phyloP scores from a whole-genome alignment of 257 asterid species.

The Nicotiana obtusifolia region DNA sequence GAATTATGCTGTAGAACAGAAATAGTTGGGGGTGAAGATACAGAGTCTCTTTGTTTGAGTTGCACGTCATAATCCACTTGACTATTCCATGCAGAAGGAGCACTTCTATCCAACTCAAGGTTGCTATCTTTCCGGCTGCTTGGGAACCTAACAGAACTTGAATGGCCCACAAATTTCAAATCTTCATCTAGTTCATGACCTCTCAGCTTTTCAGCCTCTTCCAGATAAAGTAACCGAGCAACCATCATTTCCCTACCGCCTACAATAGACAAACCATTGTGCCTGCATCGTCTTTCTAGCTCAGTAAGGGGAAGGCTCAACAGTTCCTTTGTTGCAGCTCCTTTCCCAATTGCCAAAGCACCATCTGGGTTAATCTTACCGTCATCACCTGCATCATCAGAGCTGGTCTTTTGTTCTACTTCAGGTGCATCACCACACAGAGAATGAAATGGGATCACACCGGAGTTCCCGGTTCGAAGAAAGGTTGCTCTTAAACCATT shows the following conservation, averaged over 20 bases:
- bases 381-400: slow-evolving; percentile 40
- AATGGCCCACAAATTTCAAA: slow-evolving; percentile 50
- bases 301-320: slow-evolving; percentile 64
- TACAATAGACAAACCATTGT: slow-evolving; percentile 77
- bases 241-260: slow-evolving; percentile 97
- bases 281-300: slow-evolving; percentile 89
- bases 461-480: slow-evolving; percentile 76
- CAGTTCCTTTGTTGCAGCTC: slow-evolving; percentile 86
- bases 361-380: slow-evolving; percentile 64
- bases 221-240: slow-evolving; percentile 81
- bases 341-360: slow-evolving; percentile 89
- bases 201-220: slow-evolving; percentile 86
- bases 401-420: slow-evolving; percentile 50
- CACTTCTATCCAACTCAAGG: slow-evolving; percentile 41
- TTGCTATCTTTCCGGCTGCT: slow-evolving; percentile 42
- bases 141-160: slow-evolving; percentile 48
- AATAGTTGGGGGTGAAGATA: slow-evolving; percentile 27
- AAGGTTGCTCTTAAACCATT: slow-evolving; percentile 92
- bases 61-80: slow-evolving; percentile 37
- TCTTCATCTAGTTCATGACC: slow-evolving; percentile 70
- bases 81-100: slow-evolving; percentile 38
- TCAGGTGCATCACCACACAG: slow-evolving; percentile 91
- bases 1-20: slow-evolving; percentile 27
- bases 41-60: slow-evolving; percentile 39
- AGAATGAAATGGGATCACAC: slow-evolving; percentile 77